Percentiles rank a stretch among this genome's conserved stretches.
Conservation (phyloP, 2,329 filamentous ascomycete species). For the Davidsoniella neocaledoniae region DNA sequence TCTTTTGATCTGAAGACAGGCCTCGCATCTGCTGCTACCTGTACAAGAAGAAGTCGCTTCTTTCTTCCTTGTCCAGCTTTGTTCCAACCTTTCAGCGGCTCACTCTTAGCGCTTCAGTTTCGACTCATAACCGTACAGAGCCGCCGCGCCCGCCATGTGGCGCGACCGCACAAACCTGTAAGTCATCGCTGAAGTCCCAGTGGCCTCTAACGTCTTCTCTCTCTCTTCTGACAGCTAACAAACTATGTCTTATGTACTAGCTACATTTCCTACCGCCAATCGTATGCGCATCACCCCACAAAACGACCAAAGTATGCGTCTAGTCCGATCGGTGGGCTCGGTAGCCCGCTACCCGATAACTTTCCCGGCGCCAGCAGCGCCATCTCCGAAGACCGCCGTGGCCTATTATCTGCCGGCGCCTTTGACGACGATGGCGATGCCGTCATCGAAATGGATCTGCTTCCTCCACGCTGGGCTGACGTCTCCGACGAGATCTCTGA, state of each 20-base stretch:
- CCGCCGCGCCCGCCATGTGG: slow-evolving; percentile 62
- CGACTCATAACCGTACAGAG: not conserved
- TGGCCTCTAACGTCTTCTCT: not conserved
- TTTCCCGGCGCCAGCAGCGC: slow-evolving; percentile 32
- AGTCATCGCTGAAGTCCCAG: slow-evolving; percentile 16
- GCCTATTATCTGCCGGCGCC: slow-evolving; percentile 65
- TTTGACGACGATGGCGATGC: slow-evolving; percentile 81
- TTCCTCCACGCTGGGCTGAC: slow-evolving; percentile 92
- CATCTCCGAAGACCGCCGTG: slow-evolving; percentile 41
- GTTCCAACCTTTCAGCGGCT: no score
- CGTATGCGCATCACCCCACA: slow-evolving; percentile 84
- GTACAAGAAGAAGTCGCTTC: not conserved
- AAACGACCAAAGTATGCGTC: slow-evolving; percentile 60
- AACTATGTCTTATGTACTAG: slow-evolving; percentile 27
- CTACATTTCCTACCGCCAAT: slow-evolving; percentile 98
- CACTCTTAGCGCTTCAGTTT: no score
- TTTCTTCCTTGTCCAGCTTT: not conserved
- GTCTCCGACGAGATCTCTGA: slow-evolving; percentile 87
- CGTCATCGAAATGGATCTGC: slow-evolving; percentile 93
- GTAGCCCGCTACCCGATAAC: slow-evolving; percentile 43
- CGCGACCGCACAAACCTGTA: slow-evolving; percentile 98
- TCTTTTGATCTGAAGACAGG: not conserved
- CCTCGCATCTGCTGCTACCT: not conserved
- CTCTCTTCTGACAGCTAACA: not conserved
- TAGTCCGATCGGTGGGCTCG: slow-evolving; percentile 23